These are phyloP conservation scores for Phytophthora fragariaefolia DNA, from an alignment of 352 stramenopile species.

Conservation along the genomic window DNA sequence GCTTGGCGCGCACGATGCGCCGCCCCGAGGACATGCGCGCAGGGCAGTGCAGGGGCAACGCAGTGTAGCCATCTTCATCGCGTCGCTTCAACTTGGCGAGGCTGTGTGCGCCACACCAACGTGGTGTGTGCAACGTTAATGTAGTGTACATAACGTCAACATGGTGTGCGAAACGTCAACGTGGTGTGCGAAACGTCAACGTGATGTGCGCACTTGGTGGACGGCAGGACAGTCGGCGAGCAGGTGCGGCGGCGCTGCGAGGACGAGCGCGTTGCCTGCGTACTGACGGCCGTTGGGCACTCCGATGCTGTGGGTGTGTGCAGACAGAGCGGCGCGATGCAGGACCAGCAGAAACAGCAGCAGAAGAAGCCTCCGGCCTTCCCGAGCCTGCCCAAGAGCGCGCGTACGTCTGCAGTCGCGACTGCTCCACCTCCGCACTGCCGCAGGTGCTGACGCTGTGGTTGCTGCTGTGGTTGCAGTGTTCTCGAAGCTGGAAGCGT, in stretches of 20 bases:
- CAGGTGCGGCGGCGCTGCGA: neutral
- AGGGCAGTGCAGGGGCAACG: no score
- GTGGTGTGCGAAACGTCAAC: neutral
- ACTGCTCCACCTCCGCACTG: no score
- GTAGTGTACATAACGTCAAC: neutral
- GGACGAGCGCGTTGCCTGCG: neutral
- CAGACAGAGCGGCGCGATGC: constrained; percentile 12
- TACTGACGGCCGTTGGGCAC: neutral
- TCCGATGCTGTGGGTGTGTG: neutral
- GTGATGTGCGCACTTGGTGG: neutral
- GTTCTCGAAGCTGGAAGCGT: constrained; percentile 76
- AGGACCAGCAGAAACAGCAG: constrained; percentile 30
- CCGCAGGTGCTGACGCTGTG: neutral
- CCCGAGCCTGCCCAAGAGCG: constrained; percentile 64
- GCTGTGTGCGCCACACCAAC: neutral
- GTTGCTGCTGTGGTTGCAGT: constrained; percentile 36
- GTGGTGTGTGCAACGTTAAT: neutral
- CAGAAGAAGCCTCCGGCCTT: constrained; percentile 49
- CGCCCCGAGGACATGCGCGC: neutral
- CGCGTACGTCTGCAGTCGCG: constrained; percentile 50
- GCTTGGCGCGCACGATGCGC: constrained; percentile 21
- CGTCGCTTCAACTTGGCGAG: constrained; percentile 19
- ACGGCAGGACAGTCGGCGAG: neutral
- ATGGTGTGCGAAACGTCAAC: neutral
- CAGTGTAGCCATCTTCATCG: constrained; percentile 1